Conservation (phyloP, 2,329 filamentous ascomycete genomes). For the Didymella keratinophila region DNA sequence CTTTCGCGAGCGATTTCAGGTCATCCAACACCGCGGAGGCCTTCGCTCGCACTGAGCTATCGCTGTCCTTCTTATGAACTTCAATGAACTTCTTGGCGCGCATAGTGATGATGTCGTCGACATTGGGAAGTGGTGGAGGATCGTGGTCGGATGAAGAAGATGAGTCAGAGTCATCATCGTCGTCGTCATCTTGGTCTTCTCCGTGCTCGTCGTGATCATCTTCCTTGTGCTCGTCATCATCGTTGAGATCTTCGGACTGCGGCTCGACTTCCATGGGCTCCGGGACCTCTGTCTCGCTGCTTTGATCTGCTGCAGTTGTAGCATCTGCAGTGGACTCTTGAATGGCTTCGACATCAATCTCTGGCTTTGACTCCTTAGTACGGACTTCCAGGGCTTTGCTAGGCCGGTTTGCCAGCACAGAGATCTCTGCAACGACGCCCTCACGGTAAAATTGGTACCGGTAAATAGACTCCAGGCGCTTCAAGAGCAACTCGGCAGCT, state of each 20-base stretch:
- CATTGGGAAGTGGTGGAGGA: conserved; percentile 52
- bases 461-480: conserved; percentile 85
- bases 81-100: conserved; percentile 86
- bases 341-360: conserved; percentile 35
- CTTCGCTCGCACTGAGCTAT: conserved; percentile 77
- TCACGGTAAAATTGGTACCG: conserved; percentile 97
- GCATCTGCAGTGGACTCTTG: conserved; percentile 36
- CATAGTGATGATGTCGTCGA: conserved; percentile 76
- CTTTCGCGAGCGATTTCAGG: conserved; percentile 73
- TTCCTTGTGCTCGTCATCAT: conserved; percentile 60
- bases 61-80: conserved; percentile 78
- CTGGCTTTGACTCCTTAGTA: conserved; percentile 38
- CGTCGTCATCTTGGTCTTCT: conserved; percentile 63
- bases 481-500: conserved; percentile 85
- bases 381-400: conserved; percentile 42
- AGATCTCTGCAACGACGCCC: conserved; percentile 91
- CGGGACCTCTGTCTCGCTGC: conserved; percentile 55
- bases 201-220: conserved; percentile 65
- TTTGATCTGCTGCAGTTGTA: conserved; percentile 38
- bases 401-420: conserved; percentile 71
- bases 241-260: conserved; percentile 59
- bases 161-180: conserved; percentile 71
- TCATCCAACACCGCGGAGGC: conserved; percentile 77
- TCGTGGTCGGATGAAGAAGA: conserved; percentile 58
- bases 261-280: conserved; percentile 63